Evolutionary conservation across 805 yeast species (phyloP).

Genomic region (Yamadazyma tumulicola): DNA sequence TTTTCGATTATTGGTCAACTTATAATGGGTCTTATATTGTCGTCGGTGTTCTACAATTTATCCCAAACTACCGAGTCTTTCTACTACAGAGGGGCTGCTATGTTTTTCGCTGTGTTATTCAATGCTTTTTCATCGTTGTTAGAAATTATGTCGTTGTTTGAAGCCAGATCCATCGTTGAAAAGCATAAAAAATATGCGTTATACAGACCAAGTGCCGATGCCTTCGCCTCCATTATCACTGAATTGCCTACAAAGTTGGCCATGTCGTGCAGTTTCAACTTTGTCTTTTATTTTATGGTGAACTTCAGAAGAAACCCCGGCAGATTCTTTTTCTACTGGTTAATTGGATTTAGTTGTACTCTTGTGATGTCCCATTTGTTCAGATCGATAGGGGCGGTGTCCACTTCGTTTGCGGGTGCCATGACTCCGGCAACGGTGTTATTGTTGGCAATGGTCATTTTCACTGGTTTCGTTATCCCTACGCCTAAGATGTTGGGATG

Average conservation of each 20-base stretch:
- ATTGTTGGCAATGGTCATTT: slow-evolving; percentile 50
- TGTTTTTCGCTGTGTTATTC: slow-evolving; percentile 58
- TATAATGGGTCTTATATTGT: slow-evolving; percentile 55
- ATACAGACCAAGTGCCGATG: slow-evolving; percentile 73
- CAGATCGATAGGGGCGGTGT: slow-evolving; percentile 40
- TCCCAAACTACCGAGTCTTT: slow-evolving; percentile 50
- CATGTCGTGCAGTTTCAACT: slow-evolving; percentile 28
- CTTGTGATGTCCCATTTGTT: slow-evolving; percentile 41
- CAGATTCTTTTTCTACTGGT: slow-evolving; percentile 36
- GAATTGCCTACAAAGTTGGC: slow-evolving; percentile 58
- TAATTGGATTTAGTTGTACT: slow-evolving; percentile 27
- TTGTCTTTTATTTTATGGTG: slow-evolving; percentile 48
- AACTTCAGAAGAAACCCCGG: slow-evolving; percentile 36
- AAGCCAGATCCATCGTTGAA: slow-evolving; percentile 60
- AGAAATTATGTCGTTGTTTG: slow-evolving; percentile 56
- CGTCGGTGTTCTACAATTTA: slow-evolving; percentile 57
- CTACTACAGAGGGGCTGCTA: slow-evolving; percentile 59
- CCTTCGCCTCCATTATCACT: slow-evolving; percentile 56
- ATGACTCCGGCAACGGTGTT: slow-evolving; percentile 18
- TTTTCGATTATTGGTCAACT: slow-evolving; percentile 50
- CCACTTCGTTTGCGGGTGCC: slow-evolving; percentile 42
- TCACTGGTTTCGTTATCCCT: slow-evolving; percentile 47
- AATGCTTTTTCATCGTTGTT: slow-evolving; percentile 60
- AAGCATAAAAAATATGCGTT: slow-evolving; percentile 72
- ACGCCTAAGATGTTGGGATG: slow-evolving; percentile 53